Evolutionary conservation across 257 asterid species (phyloP).

Genomic region (Solanum chilense): DNA sequence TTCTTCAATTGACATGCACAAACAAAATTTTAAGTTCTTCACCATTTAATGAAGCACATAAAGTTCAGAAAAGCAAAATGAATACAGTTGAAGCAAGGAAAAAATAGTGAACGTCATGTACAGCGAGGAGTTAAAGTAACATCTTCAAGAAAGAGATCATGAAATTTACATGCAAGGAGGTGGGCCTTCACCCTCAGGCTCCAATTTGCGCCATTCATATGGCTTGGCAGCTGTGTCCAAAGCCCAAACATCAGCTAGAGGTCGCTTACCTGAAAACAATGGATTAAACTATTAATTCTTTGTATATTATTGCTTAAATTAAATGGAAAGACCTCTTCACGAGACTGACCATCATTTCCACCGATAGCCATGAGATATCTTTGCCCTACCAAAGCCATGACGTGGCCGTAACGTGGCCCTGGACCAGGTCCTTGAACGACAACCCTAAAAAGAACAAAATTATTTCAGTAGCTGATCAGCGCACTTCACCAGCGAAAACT

Average conservation of each 20-base stretch:
- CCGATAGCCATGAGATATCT: conserved; percentile 99
- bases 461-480: not conserved
- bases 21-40: not conserved
- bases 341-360: conserved; percentile 91
- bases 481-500: not conserved
- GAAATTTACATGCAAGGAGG: conserved; percentile 98
- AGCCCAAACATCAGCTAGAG: conserved; percentile 99
- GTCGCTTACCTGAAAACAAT: conserved; percentile 69
- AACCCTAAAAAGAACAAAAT: conserved; percentile 43
- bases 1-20: not conserved
- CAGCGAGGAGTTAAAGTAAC: not conserved
- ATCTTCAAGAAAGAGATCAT: not conserved
- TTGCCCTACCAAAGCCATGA: conserved; percentile 99
- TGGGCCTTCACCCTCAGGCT: conserved; percentile 99
- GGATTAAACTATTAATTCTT: conserved; percentile 7
- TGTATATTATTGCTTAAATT: not conserved
- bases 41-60: not conserved
- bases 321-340: not conserved
- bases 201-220: conserved; percentile 98
- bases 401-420: conserved; percentile 98
- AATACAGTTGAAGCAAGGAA: not conserved
- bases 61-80: not conserved
- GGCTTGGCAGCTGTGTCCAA: conserved; percentile 99
- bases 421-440: conserved; percentile 99
- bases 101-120: not conserved